Conservation (phyloP, 2,329 filamentous ascomycete species). For the Cyphellophora europaea region DNA sequence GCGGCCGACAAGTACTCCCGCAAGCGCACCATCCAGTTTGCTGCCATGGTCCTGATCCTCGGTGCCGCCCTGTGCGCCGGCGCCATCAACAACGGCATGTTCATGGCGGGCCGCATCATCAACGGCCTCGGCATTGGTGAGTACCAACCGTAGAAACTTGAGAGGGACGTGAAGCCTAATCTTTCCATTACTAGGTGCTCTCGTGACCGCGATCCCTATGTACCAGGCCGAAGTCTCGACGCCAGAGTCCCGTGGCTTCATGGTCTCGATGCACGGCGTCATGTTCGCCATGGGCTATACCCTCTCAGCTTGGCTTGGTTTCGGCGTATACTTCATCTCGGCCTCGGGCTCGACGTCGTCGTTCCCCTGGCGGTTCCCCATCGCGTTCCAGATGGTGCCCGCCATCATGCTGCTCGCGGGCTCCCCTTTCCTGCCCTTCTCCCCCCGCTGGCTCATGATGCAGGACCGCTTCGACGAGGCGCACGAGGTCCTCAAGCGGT, state of each 20-base stretch:
- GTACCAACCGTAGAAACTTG: no score
- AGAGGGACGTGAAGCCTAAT: no score
- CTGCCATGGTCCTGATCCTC: constrained; percentile 22
- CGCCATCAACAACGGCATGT: constrained; percentile 30
- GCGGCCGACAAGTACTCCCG: constrained; percentile 28
- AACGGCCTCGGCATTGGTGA: neutral
- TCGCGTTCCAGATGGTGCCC: constrained; percentile 61
- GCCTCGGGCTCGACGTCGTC: constrained; percentile 33
- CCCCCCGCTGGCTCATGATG: constrained; percentile 65
- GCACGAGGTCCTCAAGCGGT: constrained; percentile 28
- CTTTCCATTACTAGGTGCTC: no score
- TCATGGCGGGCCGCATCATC: constrained; percentile 24
- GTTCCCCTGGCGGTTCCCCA: constrained; percentile 64
- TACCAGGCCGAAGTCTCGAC: constrained; percentile 21
- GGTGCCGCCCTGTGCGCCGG: constrained; percentile 30
- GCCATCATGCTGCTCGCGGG: constrained; percentile 57
- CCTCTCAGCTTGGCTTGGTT: constrained; percentile 33
- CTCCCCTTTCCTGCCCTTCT: constrained; percentile 71
- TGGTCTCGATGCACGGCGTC: constrained; percentile 33
- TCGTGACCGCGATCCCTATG: constrained; percentile 16
- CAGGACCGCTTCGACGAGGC: constrained; percentile 54
- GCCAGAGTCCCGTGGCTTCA: constrained; percentile 29
- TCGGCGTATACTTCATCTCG: constrained; percentile 17
- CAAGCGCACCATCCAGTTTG: constrained; percentile 29
- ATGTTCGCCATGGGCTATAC: constrained; percentile 34